Evolutionary conservation across 2,329 filamentous ascomycete species (phyloP).

Genomic region (Cladosporium sp.): DNA sequence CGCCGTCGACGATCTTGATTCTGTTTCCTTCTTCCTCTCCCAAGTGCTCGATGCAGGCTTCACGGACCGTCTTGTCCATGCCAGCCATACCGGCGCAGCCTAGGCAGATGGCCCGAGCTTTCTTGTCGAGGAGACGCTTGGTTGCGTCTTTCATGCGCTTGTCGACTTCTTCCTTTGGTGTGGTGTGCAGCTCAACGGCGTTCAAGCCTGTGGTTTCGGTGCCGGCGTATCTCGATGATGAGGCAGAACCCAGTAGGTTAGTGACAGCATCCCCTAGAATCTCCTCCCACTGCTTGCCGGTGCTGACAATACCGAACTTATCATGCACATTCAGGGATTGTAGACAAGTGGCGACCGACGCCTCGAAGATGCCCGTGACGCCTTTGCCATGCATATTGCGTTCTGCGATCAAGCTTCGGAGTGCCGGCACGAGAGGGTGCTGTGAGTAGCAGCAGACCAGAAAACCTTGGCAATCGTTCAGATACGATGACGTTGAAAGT

Average conservation of each 20-base stretch:
- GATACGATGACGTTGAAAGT: conserved; percentile 31
- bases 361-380: conserved; percentile 82
- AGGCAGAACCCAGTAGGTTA: conserved; percentile 52
- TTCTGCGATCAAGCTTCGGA: conserved; percentile 20
- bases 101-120: conserved; percentile 59
- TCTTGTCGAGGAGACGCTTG: conserved; percentile 50
- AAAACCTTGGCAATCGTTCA: conserved; percentile 45
- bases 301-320: conserved; percentile 81
- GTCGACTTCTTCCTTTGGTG: conserved; percentile 57
- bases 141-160: conserved; percentile 64
- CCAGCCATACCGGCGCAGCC: conserved; percentile 91
- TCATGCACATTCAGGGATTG: conserved; percentile 46
- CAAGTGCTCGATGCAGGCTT: conserved; percentile 58
- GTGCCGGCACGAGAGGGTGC: conserved; percentile 62
- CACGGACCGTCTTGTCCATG: conserved; percentile 68
- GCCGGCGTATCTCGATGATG: conserved; percentile 57
- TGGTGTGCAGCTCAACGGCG: conserved; percentile 71
- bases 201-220: conserved; percentile 76
- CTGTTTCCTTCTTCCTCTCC: conserved; percentile 34
- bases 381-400: conserved; percentile 37
- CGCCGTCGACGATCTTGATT: conserved; percentile 72
- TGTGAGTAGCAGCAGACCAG: conserved; percentile 84
- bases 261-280: conserved; percentile 62
- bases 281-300: conserved; percentile 74
- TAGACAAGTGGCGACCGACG: conserved; percentile 62